phyloP scores from a whole-genome alignment of 1,284 basidiomycete genomes.

The Gastroboletus turbinatus region DNA sequence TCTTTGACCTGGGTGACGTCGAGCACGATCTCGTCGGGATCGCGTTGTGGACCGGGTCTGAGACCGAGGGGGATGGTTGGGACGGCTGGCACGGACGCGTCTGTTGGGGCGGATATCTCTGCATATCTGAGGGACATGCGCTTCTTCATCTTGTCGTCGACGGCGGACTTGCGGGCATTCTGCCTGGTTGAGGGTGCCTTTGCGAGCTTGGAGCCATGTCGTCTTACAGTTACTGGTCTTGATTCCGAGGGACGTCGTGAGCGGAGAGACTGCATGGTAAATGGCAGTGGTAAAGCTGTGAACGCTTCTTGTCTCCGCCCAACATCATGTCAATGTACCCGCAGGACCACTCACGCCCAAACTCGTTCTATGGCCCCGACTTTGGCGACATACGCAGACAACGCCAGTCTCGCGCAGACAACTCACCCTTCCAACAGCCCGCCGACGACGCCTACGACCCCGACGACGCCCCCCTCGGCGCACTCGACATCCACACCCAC shows the following conservation, averaged over 20 bases:
- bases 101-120: slow-evolving; percentile 68
- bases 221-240: slow-evolving; percentile 37
- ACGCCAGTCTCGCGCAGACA: slow-evolving; percentile 24
- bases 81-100: slow-evolving; percentile 49
- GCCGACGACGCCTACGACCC: slow-evolving; percentile 34
- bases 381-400: slow-evolving; percentile 18
- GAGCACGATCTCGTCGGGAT: slow-evolving; percentile 45
- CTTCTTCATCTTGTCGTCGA: slow-evolving; percentile 93
- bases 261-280: slow-evolving; percentile 60
- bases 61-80: slow-evolving; percentile 57
- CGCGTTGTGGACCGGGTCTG: slow-evolving; percentile 33
- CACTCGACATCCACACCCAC: slow-evolving; percentile 16
- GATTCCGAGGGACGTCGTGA: slow-evolving; percentile 55
- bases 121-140: slow-evolving; percentile 90
- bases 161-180: slow-evolving; percentile 63
- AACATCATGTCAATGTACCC: slow-evolving; percentile 39
- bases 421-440: slow-evolving; percentile 30
- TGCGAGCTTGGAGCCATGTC: slow-evolving; percentile 41
- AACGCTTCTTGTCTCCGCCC: slow-evolving; percentile 19
- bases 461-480: slow-evolving; percentile 35
- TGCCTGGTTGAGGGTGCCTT: slow-evolving; percentile 34
- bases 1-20: slow-evolving; percentile 44
- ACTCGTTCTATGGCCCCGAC: slow-evolving; percentile 37
- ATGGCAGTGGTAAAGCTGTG: slow-evolving; percentile 12
- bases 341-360: slow-evolving; percentile 36